A percentile compares a stretch with the other conserved stretches of the same genome.
Conservation (phyloP, 352 stramenopile species). For the Pythium vanterpoolii region DNA sequence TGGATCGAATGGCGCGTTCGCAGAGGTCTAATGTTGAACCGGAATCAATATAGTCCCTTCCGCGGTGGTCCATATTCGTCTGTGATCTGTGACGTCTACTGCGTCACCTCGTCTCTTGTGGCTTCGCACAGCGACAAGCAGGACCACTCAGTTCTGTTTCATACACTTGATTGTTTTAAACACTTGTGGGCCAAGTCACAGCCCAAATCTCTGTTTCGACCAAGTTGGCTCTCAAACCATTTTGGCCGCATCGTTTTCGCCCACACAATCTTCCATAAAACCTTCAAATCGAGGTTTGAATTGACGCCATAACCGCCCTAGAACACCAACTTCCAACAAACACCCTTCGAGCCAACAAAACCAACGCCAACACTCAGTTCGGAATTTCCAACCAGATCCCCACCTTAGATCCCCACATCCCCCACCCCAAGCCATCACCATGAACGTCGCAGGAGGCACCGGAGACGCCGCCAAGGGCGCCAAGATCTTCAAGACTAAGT, state of each 20-base stretch:
- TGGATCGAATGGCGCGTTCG: too few species aligned
- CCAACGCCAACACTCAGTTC: too few species aligned
- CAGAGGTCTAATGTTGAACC: not conserved
- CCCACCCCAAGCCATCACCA: constrained; percentile 14
- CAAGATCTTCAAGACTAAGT: constrained; percentile 98
- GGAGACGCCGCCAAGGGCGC: constrained; percentile 86
- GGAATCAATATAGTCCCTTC: not conserved
- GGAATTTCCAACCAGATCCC: constrained; percentile 30
- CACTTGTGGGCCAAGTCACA: constrained; percentile 1
- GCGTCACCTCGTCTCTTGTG: constrained; percentile 5
- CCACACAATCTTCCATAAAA: not conserved
- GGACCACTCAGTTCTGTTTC: constrained; percentile 5
- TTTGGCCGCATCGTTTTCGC: constrained; percentile 12
- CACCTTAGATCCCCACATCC: too few species aligned
- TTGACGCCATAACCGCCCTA: constrained; percentile 1
- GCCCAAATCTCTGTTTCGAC: not conserved
- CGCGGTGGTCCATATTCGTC: not conserved
- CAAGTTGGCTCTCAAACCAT: not conserved
- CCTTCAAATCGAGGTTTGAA: constrained; percentile 19
- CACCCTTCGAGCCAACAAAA: constrained; percentile 3
- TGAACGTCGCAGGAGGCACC: constrained; percentile 42
- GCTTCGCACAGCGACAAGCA: not conserved
- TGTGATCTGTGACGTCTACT: constrained; percentile 15
- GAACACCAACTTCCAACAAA: not conserved
- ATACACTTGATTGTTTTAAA: constrained; percentile 15